Evolutionary conservation across 192 early-diverging fungal genomes (phyloP), one percentile per base, ranked within the genome.

Genomic region (Coemansia furcata): DNA sequence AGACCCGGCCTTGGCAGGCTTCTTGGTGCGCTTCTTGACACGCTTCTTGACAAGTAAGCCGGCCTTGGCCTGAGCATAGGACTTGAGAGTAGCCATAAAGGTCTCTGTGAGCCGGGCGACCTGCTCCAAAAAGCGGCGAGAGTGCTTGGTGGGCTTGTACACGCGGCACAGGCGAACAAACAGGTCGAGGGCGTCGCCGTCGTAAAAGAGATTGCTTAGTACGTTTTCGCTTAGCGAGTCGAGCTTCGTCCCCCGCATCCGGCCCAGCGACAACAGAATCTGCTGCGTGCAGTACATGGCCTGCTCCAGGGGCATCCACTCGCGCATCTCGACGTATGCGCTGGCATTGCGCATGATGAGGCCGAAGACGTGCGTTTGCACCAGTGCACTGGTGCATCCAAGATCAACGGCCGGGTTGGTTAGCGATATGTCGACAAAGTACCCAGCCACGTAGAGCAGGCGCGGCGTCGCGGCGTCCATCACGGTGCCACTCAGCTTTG

Each of bases 231-330:
- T 67, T 17, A 81, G 66, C 2, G 73, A 46, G 3, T 74, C 68
- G 23, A 82, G 75, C 50, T 77, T 77, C 15, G 71, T 70, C 33
- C 58, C 72, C 21, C 80, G 74, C 68, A 82, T 82, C 46, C 62
- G 69, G 15, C 43, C 30, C 44, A 82, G 61, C 29, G 76, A 49
- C 29, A 73, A 36, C 26, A 82, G 71, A 12, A 77, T 68, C 58
- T 76, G 74, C 65, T 77, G 71, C 33, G 77, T 74, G 43, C 80
- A 77, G 62, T 82, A 77, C 80, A 82, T 82, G 19, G 75, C 63
- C n/a, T 68, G 60, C 47, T 71, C 72, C 11, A 82, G 71, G 29
- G 62, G 49, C 4, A 57, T 10, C 75, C 80, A 77, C 33, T 74
- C 62, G 21, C 70, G 73, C 21, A 82, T 71, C 61, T 82, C 80